A percentile compares a stretch with the other conserved stretches of the same genome.
Evolutionary conservation across 2,329 filamentous ascomycete species (phyloP).

Genomic region (Chrysoporthe deuterocubensis): DNA sequence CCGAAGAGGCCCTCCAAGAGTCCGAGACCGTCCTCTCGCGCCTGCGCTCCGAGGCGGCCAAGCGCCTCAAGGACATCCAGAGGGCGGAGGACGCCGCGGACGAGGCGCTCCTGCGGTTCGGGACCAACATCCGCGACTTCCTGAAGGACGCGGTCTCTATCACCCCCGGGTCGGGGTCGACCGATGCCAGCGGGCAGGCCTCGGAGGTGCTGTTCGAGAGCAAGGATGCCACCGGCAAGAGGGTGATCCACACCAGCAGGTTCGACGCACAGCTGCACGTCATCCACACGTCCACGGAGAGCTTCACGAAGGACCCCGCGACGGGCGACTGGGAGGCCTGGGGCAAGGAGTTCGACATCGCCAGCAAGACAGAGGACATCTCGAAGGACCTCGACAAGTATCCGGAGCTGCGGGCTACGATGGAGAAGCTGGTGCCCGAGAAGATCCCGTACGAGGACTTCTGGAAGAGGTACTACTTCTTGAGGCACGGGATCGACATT

Average conservation of each 20-base stretch:
- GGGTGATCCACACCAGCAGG: slow-evolving; percentile 91
- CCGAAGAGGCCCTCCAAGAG: slow-evolving; percentile 51
- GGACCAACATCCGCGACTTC: slow-evolving; percentile 86
- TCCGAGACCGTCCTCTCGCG: slow-evolving; percentile 73
- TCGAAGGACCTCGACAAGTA: slow-evolving; percentile 83
- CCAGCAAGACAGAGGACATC: slow-evolving; percentile 83
- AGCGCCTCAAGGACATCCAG: slow-evolving; percentile 86
- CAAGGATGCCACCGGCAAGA: slow-evolving; percentile 85
- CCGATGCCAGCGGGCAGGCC: slow-evolving; percentile 42
- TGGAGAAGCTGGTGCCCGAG: slow-evolving; percentile 96
- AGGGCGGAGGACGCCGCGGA: slow-evolving; percentile 94
- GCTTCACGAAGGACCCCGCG: slow-evolving; percentile 80
- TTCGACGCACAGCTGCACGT: slow-evolving; percentile 96
- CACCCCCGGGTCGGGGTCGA: slow-evolving; percentile 67
- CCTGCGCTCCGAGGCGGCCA: slow-evolving; percentile 76
- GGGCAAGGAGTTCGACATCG: slow-evolving; percentile 75
- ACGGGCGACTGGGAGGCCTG: slow-evolving; percentile 76
- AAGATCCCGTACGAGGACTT: slow-evolving; percentile 87
- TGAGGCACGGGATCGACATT: slow-evolving; percentile 89
- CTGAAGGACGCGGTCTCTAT: slow-evolving; percentile 89
- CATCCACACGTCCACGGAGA: slow-evolving; percentile 83
- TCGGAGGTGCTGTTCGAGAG: slow-evolving; percentile 82
- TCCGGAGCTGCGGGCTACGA: slow-evolving; percentile 79
- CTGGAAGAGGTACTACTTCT: slow-evolving; percentile 95
- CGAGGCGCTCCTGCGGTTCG: slow-evolving; percentile 90